A percentile compares a stretch with the other conserved stretches of the same genome.
Conservation (phyloP, 1,284 basidiomycete genomes). For the Ustilago tritici region DNA sequence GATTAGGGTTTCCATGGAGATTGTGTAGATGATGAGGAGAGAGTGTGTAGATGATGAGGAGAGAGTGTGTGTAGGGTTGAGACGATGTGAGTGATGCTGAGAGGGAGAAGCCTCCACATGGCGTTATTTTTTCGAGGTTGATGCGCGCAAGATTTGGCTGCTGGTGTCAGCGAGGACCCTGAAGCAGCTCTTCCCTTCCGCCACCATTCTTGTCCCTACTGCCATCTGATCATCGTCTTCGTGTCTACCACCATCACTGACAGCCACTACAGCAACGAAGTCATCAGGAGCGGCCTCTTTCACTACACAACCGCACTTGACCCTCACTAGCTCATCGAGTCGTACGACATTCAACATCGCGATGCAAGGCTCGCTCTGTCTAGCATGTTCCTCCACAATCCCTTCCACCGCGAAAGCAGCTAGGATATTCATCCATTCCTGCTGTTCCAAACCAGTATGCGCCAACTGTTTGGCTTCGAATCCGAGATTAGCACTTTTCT, state of each 20-base stretch:
- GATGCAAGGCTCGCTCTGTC: slow-evolving; percentile 30
- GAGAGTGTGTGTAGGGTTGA: not conserved
- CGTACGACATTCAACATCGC: not conserved
- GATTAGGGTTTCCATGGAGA: not conserved
- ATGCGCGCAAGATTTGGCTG: slow-evolving; percentile 3
- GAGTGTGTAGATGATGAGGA: not conserved
- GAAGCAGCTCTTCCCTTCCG: not conserved
- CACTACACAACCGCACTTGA: no score
- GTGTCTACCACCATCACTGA: not conserved
- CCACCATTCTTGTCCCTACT: not conserved
- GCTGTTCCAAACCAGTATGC: slow-evolving; percentile 44
- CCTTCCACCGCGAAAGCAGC: slow-evolving; percentile 22
- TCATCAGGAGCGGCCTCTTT: no score
- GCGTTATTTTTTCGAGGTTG: not conserved
- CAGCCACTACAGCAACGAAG: no score
- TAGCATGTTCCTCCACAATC: slow-evolving; percentile 42
- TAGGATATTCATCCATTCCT: slow-evolving; percentile 41
- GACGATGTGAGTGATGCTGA: not conserved
- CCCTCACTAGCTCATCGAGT: no score
- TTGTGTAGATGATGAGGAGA: no score
- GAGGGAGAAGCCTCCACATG: slow-evolving; percentile 3
- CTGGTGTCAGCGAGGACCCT: slow-evolving; percentile 7
- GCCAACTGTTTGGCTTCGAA: slow-evolving; percentile 24
- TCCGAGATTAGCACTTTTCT: slow-evolving; percentile 49
- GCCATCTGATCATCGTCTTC: not conserved